phyloP scores from a whole-genome alignment of 2,329 filamentous ascomycete species.

The Talaromyces sp. region DNA sequence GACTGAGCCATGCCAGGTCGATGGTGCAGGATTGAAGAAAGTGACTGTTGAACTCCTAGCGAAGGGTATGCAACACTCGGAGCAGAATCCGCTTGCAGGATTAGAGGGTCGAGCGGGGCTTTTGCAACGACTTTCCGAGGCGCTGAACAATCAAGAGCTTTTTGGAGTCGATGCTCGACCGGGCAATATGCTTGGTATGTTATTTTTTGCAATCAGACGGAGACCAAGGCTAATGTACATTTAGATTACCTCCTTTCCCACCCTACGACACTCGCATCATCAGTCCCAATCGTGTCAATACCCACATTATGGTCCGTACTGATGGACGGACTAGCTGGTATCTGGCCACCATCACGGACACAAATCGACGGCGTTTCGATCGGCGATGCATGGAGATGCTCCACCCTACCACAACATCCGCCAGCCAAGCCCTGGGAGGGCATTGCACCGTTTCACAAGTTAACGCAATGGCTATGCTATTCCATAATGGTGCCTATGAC shows the following conservation, averaged over 20 bases:
- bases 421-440: constrained; percentile 69
- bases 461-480: constrained; percentile 85
- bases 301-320: constrained; percentile 88
- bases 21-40: constrained; percentile 72
- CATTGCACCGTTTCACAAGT: constrained; percentile 88
- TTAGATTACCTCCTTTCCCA: constrained; percentile 89
- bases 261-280: constrained; percentile 81
- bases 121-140: constrained; percentile 69
- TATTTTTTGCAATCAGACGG: constrained; percentile 1
- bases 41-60: constrained; percentile 72
- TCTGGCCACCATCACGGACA: constrained; percentile 86
- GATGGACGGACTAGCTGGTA: constrained; percentile 78
- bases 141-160: constrained; percentile 74
- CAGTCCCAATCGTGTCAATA: constrained; percentile 79
- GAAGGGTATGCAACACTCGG: constrained; percentile 77
- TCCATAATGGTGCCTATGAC: constrained; percentile 91
- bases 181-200: constrained; percentile 84
- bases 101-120: constrained; percentile 80
- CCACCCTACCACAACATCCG: constrained; percentile 68
- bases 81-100: constrained; percentile 76
- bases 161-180: constrained; percentile 83
- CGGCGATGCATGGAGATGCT: constrained; percentile 92
- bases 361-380: constrained; percentile 81
- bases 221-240: background rate
- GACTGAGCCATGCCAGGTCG: constrained; percentile 81